A percentile compares a stretch with the other conserved stretches of the same genome.
Conservation (phyloP, 345 rosid genomes). For the Linum lewisii region DNA sequence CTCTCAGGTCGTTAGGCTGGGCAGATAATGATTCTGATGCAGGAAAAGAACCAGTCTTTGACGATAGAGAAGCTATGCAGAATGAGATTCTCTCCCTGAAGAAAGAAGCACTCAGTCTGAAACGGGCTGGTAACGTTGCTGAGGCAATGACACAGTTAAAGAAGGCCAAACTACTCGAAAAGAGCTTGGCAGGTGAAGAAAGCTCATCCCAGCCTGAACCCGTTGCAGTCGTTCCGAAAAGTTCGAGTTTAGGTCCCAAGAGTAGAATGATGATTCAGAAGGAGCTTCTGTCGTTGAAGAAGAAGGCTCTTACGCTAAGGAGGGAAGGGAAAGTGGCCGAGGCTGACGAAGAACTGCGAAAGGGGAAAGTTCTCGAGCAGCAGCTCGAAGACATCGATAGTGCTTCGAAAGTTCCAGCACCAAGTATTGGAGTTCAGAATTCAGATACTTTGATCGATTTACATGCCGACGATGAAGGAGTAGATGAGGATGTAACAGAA, state of each 20-base stretch:
- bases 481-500: constrained; percentile 50
- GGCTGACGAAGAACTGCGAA: constrained; percentile 63
- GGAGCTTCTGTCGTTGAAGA: constrained; percentile 63
- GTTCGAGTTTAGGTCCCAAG: constrained; percentile 22
- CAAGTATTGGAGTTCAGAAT: constrained; percentile 14
- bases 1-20: constrained; percentile 75
- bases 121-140: constrained; percentile 46
- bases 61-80: constrained; percentile 32
- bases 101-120: constrained; percentile 52
- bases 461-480: constrained; percentile 26
- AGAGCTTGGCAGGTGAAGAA: constrained; percentile 16
- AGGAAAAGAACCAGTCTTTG: constrained; percentile 19
- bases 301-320: constrained; percentile 64
- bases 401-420: constrained; percentile 27
- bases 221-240: neutral
- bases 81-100: constrained; percentile 49
- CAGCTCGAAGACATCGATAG: constrained; percentile 63
- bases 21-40: constrained; percentile 43
- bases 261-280: constrained; percentile 52
- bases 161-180: constrained; percentile 67
- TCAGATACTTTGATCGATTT: constrained; percentile 19
- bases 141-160: constrained; percentile 66
- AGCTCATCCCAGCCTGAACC: constrained; percentile 3
- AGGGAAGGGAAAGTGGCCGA: constrained; percentile 66
- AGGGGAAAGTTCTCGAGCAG: constrained; percentile 49